phyloP scores from a whole-genome alignment of 169 alveolate genomes.

The Amoebophrya sp. region DNA sequence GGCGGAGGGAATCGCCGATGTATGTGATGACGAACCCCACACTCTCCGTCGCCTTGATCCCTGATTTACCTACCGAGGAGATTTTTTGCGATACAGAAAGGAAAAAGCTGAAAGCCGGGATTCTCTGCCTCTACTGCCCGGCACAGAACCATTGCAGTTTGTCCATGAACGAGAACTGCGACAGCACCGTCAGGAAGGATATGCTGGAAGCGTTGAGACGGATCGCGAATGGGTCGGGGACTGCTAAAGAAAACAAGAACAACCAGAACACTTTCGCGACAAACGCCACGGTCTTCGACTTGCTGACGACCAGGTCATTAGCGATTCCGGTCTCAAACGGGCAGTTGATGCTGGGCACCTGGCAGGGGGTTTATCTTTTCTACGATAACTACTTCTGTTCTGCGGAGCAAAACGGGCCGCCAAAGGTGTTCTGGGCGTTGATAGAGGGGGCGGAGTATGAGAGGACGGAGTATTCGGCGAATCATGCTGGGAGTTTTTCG shows the following conservation, averaged over 20 bases:
- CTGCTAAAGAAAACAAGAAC: neutral
- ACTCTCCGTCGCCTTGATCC: neutral
- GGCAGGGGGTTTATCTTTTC: neutral
- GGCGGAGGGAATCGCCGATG: neutral
- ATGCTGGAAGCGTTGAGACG: neutral
- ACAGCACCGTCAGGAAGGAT: neutral
- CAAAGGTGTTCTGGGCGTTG: neutral
- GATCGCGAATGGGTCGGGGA: neutral
- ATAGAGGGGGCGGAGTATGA: neutral
- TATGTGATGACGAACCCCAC: neutral
- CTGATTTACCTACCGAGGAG: neutral
- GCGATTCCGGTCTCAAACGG: neutral
- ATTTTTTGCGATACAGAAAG: no score
- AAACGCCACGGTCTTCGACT: neutral
- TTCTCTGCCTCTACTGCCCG: neutral
- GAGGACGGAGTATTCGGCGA: neutral
- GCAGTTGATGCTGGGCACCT: neutral
- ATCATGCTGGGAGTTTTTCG: neutral
- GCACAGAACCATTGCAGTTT: neutral
- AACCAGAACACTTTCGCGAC: no score
- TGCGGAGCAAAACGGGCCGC: neutral
- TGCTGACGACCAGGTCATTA: neutral
- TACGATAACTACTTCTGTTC: neutral
- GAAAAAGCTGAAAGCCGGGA: neutral
- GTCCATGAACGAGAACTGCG: neutral